Conservation (phyloP, 2,329 filamentous ascomycete genomes). For the Neonectria ditissima region DNA sequence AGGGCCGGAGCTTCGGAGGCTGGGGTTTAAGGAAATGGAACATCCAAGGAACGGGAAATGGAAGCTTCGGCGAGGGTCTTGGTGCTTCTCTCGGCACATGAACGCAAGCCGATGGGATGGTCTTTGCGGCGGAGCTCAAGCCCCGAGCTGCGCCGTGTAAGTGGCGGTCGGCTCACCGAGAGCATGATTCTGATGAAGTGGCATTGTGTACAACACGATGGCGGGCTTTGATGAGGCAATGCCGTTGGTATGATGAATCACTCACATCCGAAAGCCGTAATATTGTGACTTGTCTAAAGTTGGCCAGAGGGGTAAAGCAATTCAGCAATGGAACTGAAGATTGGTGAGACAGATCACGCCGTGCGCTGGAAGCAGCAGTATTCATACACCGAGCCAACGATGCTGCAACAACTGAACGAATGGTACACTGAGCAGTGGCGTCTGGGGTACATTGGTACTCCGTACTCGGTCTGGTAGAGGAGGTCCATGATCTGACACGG, state of each 20-base stretch:
- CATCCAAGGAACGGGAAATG: background rate
- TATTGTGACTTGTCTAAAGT: constrained; percentile 17
- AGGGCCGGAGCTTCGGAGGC: background rate
- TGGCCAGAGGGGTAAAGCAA: background rate
- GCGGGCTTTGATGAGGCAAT: constrained; percentile 11
- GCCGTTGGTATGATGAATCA: constrained; percentile 21
- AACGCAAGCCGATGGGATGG: constrained; percentile 30
- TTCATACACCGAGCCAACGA: background rate
- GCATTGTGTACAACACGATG: constrained; percentile 37
- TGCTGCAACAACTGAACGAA: background rate
- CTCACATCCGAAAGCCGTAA: background rate
- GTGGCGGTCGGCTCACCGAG: constrained; percentile 38
- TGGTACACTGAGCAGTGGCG: background rate
- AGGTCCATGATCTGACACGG: too few relatives aligned
- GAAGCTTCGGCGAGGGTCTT: constrained; percentile 24
- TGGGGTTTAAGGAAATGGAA: constrained; percentile 13
- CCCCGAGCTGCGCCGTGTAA: constrained; percentile 39
- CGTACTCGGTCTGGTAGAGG: background rate
- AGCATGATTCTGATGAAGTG: constrained; percentile 32
- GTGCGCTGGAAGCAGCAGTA: background rate
- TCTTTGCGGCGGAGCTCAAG: constrained; percentile 37
- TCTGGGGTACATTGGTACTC: background rate
- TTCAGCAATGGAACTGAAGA: constrained; percentile 1
- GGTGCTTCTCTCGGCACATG: constrained; percentile 30
- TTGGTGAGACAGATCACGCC: background rate